phyloP scores from a whole-genome alignment of 345 rosid genomes.

The Firmiana major region DNA sequence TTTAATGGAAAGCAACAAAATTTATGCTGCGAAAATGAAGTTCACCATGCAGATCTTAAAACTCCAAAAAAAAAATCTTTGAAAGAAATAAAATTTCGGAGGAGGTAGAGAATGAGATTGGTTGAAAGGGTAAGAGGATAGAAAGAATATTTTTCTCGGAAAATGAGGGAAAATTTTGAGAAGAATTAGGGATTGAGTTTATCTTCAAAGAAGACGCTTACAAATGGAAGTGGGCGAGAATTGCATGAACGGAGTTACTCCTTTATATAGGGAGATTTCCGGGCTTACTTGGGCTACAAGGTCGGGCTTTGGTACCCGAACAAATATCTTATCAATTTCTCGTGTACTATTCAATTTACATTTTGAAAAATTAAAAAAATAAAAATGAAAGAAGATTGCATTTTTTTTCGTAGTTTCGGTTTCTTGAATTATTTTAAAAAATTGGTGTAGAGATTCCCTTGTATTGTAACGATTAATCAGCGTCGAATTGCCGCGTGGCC shows the following conservation, averaged over 20 bases:
- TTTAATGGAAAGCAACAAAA: background rate
- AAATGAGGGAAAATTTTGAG: conserved; percentile 19
- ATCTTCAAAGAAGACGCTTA: conserved; percentile 12
- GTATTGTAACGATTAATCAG: conserved; percentile 30
- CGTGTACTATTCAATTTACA: background rate
- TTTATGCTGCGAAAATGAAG: conserved; percentile 19
- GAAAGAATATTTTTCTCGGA: conserved; percentile 21
- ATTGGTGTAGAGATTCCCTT: conserved; percentile 16
- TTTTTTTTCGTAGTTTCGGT: background rate
- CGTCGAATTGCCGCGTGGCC: conserved; percentile 65
- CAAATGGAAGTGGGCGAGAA: conserved; percentile 50
- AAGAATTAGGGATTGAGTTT: background rate
- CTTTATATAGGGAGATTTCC: conserved; percentile 43
- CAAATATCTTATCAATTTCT: conserved; percentile 17
- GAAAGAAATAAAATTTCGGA: background rate
- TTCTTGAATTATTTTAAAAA: no score
- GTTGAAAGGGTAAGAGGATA: background rate
- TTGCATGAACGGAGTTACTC: conserved; percentile 40
- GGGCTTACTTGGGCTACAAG: conserved; percentile 21
- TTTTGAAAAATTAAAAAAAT: no score
- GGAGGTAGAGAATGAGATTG: no score
- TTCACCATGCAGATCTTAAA: conserved; percentile 37
- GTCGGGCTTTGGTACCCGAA: conserved; percentile 13
- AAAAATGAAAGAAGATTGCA: background rate
- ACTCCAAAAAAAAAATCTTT: background rate